Percentiles rank a stretch among this genome's conserved stretches.
Evolutionary conservation across 345 rosid species (phyloP).

Genomic region (Sisymbrium irio): DNA sequence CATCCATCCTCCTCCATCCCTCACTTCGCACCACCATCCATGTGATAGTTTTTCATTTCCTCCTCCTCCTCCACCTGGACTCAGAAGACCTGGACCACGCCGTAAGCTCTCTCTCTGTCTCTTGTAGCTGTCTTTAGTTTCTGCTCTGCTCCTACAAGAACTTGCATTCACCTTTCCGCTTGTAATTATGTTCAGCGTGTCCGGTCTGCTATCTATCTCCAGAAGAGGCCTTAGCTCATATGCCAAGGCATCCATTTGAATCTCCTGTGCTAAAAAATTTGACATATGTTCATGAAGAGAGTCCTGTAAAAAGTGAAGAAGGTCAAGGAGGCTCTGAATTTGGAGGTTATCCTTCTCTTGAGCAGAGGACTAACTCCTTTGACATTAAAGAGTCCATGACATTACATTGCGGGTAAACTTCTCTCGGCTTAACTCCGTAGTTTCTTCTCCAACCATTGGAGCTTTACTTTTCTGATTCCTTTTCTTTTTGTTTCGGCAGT

Average conservation of each 20-base stretch:
- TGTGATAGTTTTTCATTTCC: slow-evolving; percentile 69
- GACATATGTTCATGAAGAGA: slow-evolving; percentile 57
- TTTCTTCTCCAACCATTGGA: not conserved
- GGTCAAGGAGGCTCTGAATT: slow-evolving; percentile 76
- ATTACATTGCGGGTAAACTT: slow-evolving; percentile 83
- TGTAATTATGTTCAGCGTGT: slow-evolving; percentile 51
- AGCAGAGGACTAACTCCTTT: slow-evolving; percentile 60
- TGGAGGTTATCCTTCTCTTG: slow-evolving; percentile 85
- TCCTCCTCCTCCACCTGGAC: slow-evolving; percentile 79
- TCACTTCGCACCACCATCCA: slow-evolving; percentile 42
- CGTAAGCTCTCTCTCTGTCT: slow-evolving; percentile 43
- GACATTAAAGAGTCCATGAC: slow-evolving; percentile 73
- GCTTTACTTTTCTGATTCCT: not conserved
- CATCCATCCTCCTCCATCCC: slow-evolving; percentile 35
- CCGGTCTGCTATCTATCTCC: slow-evolving; percentile 79
- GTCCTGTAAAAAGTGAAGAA: slow-evolving; percentile 52
- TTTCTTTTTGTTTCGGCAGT: slow-evolving; percentile 33
- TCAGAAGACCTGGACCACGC: slow-evolving; percentile 65
- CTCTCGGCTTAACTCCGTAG: not conserved
- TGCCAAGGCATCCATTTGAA: slow-evolving; percentile 58
- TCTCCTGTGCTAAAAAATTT: slow-evolving; percentile 59
- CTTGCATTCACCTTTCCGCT: not conserved
- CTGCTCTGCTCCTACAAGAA: not conserved
- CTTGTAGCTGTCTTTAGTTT: not conserved
- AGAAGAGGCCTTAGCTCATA: slow-evolving; percentile 65